Evolutionary conservation across 2,329 filamentous ascomycete species (phyloP).

Genomic region (Sodiomyces alkalinus): DNA sequence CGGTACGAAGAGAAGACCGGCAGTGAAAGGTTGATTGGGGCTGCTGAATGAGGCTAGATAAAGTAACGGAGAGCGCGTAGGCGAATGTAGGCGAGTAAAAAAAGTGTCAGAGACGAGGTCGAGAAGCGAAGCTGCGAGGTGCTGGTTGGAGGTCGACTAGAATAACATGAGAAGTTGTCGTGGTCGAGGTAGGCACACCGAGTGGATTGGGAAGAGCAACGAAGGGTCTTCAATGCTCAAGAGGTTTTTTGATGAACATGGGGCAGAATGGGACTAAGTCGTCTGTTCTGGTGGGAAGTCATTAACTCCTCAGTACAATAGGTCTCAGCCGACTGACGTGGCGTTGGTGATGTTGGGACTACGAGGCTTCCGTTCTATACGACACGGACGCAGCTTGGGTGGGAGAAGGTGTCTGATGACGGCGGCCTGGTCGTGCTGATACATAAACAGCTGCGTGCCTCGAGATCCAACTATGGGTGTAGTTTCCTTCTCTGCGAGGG

Average conservation of each 20-base stretch:
- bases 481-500: slow-evolving; percentile 1
- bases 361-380: slow-evolving; percentile 88
- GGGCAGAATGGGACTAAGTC: slow-evolving; percentile 31
- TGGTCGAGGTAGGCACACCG: neutral
- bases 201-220: slow-evolving; percentile 14
- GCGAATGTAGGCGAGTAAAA: no score
- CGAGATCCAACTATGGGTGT: slow-evolving; percentile 5
- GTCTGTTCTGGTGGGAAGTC: slow-evolving; percentile 35
- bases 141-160: slow-evolving; percentile 4
- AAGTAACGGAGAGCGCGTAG: no score
- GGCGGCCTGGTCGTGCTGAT: slow-evolving; percentile 86
- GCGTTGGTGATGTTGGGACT: slow-evolving; percentile 73
- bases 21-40: neutral
- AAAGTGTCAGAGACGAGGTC: no score
- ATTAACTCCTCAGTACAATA: slow-evolving; percentile 34
- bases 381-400: slow-evolving; percentile 93
- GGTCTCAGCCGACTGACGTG: slow-evolving; percentile 72
- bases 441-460: slow-evolving; percentile 61
- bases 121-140: slow-evolving; percentile 12
- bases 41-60: slow-evolving; percentile 4
- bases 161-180: slow-evolving; percentile 5
- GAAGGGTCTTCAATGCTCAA: slow-evolving; percentile 36
- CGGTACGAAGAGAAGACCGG: slow-evolving; percentile 3
- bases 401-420: slow-evolving; percentile 88
- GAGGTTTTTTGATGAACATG: slow-evolving; percentile 39